phyloP scores from a whole-genome alignment of 2,329 filamentous ascomycete species.

The Ophiocordyceps camponoti-leonardi region DNA sequence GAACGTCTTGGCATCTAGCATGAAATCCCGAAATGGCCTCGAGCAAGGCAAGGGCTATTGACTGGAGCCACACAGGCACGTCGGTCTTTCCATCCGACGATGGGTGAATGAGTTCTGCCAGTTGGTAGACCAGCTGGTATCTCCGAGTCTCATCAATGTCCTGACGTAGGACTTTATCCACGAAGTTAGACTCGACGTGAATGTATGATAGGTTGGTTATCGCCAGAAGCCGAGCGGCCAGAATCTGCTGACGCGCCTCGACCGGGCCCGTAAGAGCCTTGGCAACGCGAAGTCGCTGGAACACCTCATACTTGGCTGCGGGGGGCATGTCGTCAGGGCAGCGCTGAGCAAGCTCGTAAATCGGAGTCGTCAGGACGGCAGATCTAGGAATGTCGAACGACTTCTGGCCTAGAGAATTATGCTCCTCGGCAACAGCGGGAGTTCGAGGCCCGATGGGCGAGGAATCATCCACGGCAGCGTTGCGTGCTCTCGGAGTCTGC shows the following conservation, averaged over 20 bases:
- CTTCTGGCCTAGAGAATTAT: conserved; percentile 28
- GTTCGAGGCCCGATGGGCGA: conserved; percentile 31
- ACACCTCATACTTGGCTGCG: conserved; percentile 63
- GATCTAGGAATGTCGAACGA: conserved; percentile 47
- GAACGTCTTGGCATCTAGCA: conserved; percentile 61
- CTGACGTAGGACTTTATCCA: conserved; percentile 70
- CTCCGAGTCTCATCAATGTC: conserved; percentile 81
- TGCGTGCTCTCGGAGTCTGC: conserved; percentile 22
- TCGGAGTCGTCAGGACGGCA: conserved; percentile 30
- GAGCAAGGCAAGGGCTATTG: conserved; percentile 62
- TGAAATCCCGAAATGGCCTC: conserved; percentile 75
- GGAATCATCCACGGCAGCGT: conserved; percentile 19
- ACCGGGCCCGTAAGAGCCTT: conserved; percentile 55
- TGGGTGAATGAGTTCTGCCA: conserved; percentile 81
- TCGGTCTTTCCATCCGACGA: conserved; percentile 49
- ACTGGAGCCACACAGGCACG: conserved; percentile 63
- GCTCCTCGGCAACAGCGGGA: conserved; percentile 18
- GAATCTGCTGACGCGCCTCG: conserved; percentile 53
- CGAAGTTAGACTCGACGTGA: conserved; percentile 64
- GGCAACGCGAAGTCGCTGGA: conserved; percentile 70
- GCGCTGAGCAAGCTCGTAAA: conserved; percentile 38
- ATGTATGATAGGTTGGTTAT: conserved; percentile 87
- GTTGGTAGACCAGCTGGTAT: conserved; percentile 79
- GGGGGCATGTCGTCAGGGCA: conserved; percentile 50
- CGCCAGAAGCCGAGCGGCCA: conserved; percentile 69